These are phyloP conservation scores for Rhynchospora tenuis DNA, from an alignment of 176 grass and related monocot species.

Conservation along the genomic window DNA sequence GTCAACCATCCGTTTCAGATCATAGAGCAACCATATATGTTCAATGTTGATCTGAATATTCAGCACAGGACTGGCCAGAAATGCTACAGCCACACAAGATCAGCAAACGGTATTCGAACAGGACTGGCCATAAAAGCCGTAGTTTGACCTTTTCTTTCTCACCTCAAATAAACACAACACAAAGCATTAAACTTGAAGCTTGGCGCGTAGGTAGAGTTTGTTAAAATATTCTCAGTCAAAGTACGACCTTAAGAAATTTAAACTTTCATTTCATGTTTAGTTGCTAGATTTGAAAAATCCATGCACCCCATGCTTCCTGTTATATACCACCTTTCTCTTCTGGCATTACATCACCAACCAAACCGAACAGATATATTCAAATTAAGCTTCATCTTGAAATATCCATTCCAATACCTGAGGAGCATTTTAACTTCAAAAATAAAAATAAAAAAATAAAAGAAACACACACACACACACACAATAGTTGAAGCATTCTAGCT, in stretches of 20 bases:
- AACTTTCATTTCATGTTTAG: background rate
- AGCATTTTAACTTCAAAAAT: too few species aligned
- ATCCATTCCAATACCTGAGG: too few species aligned
- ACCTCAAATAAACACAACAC: background rate
- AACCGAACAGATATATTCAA: background rate
- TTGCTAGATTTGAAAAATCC: background rate
- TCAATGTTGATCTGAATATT: background rate
- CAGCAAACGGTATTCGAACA: background rate
- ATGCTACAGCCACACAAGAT: background rate
- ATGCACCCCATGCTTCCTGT: background rate
- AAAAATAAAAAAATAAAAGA: too few species aligned
- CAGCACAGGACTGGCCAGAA: background rate
- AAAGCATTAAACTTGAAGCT: background rate
- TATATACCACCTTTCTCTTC: constrained; percentile 12
- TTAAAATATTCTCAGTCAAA: constrained; percentile 8
- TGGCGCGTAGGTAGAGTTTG: background rate
- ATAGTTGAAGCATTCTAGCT: background rate
- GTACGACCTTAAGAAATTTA: background rate
- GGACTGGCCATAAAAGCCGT: too few species aligned
- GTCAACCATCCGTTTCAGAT: background rate
- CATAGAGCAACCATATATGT: background rate
- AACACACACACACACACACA: too few species aligned
- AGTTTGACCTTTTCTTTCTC: constrained; percentile 1
- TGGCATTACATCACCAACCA: constrained; percentile 7
- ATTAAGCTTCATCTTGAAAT: background rate